Evolutionary conservation across 2,329 filamentous ascomycete species (phyloP), one percentile per base, ranked within the genome.

Genomic region (Alternaria burnsii): DNA sequence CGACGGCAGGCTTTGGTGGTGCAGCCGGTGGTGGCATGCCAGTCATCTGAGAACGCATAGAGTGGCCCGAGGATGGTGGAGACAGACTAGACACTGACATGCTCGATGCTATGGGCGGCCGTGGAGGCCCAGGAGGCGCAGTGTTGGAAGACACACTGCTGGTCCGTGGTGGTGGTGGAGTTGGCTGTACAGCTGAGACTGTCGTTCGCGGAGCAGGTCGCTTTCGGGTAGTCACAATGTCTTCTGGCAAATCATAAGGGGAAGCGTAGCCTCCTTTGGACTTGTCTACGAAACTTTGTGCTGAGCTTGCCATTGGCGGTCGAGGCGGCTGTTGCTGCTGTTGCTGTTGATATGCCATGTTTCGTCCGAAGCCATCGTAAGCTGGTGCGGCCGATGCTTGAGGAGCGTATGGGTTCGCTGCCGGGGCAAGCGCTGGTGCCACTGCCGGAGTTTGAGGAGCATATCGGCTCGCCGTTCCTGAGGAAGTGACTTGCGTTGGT

Each of bases 231-330:
- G 90, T 91, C 28, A 91, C 86, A 30, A 99, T 86, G 55, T 97
- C 94, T 79, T 95, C 92, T 4, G 95, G 95, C 20, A 99, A 84
- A 80, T 99, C 96, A 71, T 97, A 99, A 0, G 95, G 95, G 20
- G 94, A 98, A 50, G 90, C 86, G 76, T 99, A 99, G 8, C 94
- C 94, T 57, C 92, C 92, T 79, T 97, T 98, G 3, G 92, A 83
- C 78, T 96, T 96, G 77, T 94, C 91, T 6, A 87, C 92, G 78
- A 97, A 99, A 78, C 94, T 98, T 75, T 96, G 88, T 1, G 81
- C 76, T 36, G 76, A 77, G 41, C 71, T 75, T 24, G 76, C 87
- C 84, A 78, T 88, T 88, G 59, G 65, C 66, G 69, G 85, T 69
- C 63, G 85, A 48, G 80, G 73, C 18, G 80, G 75, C 52, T 73